A percentile compares a stretch with the other conserved stretches of the same genome.
Evolutionary conservation across 345 rosid genomes (phyloP).

Genomic region (Boechera divaricarpa): DNA sequence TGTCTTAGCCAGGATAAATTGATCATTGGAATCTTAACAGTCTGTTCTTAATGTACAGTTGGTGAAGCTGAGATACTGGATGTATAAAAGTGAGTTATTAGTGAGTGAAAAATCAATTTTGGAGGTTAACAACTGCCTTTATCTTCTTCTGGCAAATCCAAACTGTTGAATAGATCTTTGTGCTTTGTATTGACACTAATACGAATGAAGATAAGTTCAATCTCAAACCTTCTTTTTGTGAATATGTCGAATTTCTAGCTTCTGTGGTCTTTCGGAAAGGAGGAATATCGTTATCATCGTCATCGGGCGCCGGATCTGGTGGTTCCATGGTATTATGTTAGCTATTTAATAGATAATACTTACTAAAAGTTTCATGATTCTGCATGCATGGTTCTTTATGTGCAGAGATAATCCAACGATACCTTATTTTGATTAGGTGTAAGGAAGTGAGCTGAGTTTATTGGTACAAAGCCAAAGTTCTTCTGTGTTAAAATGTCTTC

Average conservation of each 20-base stretch:
- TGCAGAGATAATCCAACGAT: background rate
- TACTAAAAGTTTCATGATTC: slow-evolving; percentile 4
- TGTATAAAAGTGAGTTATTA: background rate
- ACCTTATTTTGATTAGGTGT: background rate
- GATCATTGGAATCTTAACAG: background rate
- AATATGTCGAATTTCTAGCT: slow-evolving; percentile 6
- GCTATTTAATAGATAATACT: background rate
- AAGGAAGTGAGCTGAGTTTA: background rate
- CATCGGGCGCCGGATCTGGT: background rate
- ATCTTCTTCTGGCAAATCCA: background rate
- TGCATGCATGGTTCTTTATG: background rate
- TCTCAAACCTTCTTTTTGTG: background rate
- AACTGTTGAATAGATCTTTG: background rate
- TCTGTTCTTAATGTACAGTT: slow-evolving; percentile 19
- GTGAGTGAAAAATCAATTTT: slow-evolving; percentile 8
- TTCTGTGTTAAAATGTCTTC: background rate
- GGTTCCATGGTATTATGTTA: background rate
- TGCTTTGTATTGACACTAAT: background rate
- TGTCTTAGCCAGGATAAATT: background rate
- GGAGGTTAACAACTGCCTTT: background rate
- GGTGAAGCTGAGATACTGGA: background rate
- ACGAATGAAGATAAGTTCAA: background rate
- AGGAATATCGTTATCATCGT: background rate
- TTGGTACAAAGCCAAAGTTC: background rate
- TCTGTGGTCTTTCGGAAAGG: background rate